These are phyloP conservation scores for Plantago elongata DNA, from an alignment of 257 asterid species.

Conservation along the genomic window DNA sequence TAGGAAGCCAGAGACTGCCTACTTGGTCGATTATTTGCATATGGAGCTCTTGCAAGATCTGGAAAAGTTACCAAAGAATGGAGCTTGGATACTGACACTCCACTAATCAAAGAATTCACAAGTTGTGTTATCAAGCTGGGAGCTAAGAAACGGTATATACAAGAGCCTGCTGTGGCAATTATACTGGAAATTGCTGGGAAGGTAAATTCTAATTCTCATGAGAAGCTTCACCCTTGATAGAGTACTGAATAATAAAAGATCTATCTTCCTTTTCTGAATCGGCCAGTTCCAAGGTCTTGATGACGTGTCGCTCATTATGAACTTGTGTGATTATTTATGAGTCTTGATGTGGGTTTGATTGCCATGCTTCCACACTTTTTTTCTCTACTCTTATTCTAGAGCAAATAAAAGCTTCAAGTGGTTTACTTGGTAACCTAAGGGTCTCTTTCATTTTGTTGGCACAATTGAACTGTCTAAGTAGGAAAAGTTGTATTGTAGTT, in stretches of 20 bases:
- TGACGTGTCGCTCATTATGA: neutral
- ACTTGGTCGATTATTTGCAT: conserved; percentile 90
- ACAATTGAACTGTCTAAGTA: neutral
- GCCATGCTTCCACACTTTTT: neutral
- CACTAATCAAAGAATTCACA: conserved; percentile 56
- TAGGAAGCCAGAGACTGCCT: conserved; percentile 85
- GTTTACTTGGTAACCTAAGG: neutral
- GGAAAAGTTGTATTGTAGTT: neutral
- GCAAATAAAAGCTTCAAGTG: neutral
- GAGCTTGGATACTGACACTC: conserved; percentile 41
- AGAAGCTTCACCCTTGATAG: neutral
- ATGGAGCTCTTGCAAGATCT: conserved; percentile 92
- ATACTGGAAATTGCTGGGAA: conserved; percentile 75
- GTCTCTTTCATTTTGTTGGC: neutral
- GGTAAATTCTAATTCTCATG: conserved; percentile 36
- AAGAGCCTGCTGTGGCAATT: conserved; percentile 79
- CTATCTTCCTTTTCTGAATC: neutral
- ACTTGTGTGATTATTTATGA: neutral
- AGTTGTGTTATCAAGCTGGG: conserved; percentile 64
- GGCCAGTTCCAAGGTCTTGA: neutral
- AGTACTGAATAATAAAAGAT: neutral
- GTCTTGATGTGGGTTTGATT: neutral
- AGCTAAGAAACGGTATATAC: conserved; percentile 78
- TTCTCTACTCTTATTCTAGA: neutral
- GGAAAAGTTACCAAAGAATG: conserved; percentile 76